Base-by-base conservation (phyloP, 192 early-diverging fungal species). In the Backusella mclennaniae region DNA sequence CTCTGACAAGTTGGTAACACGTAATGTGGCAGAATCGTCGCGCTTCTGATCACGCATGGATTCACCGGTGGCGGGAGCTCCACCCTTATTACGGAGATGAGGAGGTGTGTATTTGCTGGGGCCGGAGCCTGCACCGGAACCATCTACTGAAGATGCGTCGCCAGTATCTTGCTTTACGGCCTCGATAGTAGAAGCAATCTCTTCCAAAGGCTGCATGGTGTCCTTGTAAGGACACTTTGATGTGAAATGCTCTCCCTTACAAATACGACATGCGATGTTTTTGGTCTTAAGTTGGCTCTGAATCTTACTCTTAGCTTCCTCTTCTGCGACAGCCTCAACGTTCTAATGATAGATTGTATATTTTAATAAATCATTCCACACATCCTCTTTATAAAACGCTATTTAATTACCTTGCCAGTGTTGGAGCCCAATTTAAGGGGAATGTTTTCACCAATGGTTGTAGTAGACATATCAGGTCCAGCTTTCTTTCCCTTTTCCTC, bases 141-240 rank as follows among this genome's bases (percentile, higher is more conserved):
- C 31, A 17, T 74, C 73, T 33, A 49, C 21, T 8, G 38, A 33
- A 9, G 23, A 4, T 71, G 38, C 8, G 15, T 69, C 68, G 38
- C 68, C 68, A 83, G 85, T 76, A 66, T 84, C 81, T 63, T 86
- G 72, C 41, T 80, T 83, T 12, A 75, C 85, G 12, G 80, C 85
- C 49, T 87, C 85, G 67, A 80, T 59, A 15, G 78, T 72, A 69
- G 71, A 67, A 26, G 84, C 82, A 59, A 94, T 86, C 42, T 93
- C 94, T 79, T 95, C 92, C 71, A 92, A 79, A 35, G 95, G 93
- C 73, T 88, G 89, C 79, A 96, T 85, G 3, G 95, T 94, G 82
- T 98, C 96, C 89, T 98, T 99, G 93, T 95, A 98, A 67, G 98
- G 98, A 90, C 98, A 99, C 84, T 96, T 96, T 76, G 89, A 89